A percentile compares a stretch with the other conserved stretches of the same genome.
These are phyloP conservation scores for Trapa incisa DNA, from an alignment of 345 rosid genomes.

Conservation along the genomic window DNA sequence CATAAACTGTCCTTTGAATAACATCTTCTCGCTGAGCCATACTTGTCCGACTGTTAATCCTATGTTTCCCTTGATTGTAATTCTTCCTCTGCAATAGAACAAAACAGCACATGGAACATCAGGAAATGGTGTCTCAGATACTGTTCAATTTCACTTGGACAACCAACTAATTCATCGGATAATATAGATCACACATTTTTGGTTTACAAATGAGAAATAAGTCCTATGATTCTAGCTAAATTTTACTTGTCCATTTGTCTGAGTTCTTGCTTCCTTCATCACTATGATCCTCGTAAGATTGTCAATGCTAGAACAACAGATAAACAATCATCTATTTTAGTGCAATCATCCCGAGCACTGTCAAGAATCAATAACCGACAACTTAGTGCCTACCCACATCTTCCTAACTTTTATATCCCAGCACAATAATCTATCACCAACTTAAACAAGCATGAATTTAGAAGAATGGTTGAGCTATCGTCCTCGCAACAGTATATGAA, in stretches of 20 bases:
- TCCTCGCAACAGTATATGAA: not conserved
- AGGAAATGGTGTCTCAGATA: not conserved
- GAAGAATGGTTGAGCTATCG: not conserved
- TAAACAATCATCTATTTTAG: not conserved
- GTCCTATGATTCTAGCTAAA: not conserved
- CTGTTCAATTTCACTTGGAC: not conserved
- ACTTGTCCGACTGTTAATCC: slow-evolving; percentile 63
- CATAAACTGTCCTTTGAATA: slow-evolving; percentile 76
- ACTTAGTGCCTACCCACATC: not conserved
- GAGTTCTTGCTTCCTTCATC: too few species aligned
- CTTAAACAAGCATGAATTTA: not conserved
- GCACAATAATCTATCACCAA: not conserved
- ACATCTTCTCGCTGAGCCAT: slow-evolving; percentile 86
- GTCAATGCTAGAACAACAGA: not conserved
- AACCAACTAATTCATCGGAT: not conserved
- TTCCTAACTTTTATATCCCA: not conserved
- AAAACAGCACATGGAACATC: not conserved
- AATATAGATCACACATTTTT: not conserved
- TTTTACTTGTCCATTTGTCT: not conserved
- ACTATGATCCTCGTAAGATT: not conserved
- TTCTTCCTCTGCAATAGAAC: slow-evolving; percentile 45
- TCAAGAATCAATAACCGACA: not conserved
- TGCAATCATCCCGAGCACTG: not conserved
- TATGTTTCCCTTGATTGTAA: slow-evolving; percentile 57
- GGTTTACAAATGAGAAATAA: not conserved